phyloP scores from a whole-genome alignment of 129 eudicot species.

The Silybum marianum region DNA sequence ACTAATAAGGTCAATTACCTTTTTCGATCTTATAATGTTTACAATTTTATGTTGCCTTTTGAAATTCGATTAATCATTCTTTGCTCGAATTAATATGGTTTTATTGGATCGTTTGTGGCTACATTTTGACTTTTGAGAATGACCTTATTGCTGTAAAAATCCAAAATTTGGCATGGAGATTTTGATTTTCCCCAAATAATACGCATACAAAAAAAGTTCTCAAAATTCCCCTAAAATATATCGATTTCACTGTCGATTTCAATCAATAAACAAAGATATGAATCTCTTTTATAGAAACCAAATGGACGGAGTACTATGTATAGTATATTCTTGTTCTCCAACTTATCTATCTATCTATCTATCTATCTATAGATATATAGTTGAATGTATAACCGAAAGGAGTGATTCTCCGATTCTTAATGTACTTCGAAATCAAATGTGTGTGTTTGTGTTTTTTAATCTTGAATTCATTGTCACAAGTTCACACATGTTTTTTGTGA shows the following conservation, averaged over 20 bases:
- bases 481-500: neutral
- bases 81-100: too few relatives aligned
- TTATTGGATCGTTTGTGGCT: neutral
- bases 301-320: neutral
- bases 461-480: neutral
- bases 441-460: too few relatives aligned
- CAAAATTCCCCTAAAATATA: neutral
- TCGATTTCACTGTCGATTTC: neutral
- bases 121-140: neutral
- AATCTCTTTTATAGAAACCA: neutral
- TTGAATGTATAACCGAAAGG: neutral
- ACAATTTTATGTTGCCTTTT: neutral
- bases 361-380: too few relatives aligned
- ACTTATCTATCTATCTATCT: neutral
- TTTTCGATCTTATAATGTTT: neutral
- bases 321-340: neutral
- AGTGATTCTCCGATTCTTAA: neutral
- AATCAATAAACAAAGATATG: neutral
- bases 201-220: neutral
- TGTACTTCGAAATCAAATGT: neutral
- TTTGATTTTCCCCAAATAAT: constrained; percentile 1
- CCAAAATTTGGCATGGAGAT: neutral
- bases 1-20: constrained; percentile 51
- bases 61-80: too few relatives aligned
- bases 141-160: neutral